phyloP scores from a whole-genome alignment of 495 filamentous ascomycete genomes.

The Aspergillus kassunensis region DNA sequence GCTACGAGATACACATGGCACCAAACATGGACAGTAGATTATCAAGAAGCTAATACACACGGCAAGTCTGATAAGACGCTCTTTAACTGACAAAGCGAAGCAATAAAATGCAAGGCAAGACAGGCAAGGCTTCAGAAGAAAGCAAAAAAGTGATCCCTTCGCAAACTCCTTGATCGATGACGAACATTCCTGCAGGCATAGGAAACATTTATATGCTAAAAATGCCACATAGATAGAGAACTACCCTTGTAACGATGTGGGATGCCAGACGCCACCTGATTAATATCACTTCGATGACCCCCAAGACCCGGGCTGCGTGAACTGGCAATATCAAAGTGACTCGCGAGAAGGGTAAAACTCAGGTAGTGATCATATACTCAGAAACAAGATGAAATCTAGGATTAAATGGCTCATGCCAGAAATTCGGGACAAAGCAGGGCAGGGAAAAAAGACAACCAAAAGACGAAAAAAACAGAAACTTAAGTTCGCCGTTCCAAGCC shows the following conservation, averaged over 20 bases:
- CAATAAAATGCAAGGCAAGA: conserved; percentile 6
- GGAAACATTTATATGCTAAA: conserved; percentile 21
- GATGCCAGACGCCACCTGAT: conserved; percentile 21
- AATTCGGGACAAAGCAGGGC: conserved; percentile 16
- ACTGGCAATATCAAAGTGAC: conserved; percentile 3
- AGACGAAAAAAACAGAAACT: conserved; percentile 24
- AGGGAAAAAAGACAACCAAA: conserved; percentile 10
- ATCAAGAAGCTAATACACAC: not conserved
- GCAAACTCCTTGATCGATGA: conserved; percentile 22
- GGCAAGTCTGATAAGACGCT: not conserved
- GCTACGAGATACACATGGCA: not conserved
- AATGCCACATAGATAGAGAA: conserved; percentile 17
- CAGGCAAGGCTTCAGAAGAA: conserved; percentile 6
- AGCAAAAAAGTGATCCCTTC: conserved; percentile 8
- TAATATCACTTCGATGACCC: conserved; percentile 10
- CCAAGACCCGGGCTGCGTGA: conserved; percentile 2
- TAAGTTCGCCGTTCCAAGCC: conserved; percentile 44
- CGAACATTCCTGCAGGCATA: conserved; percentile 12
- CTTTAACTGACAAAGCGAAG: conserved; percentile 8
- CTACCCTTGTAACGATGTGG: conserved; percentile 8
- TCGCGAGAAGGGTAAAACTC: conserved; percentile 3
- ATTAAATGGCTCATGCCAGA: conserved; percentile 40
- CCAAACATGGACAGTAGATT: not conserved
- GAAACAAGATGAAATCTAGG: conserved; percentile 27
- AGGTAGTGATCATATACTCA: conserved; percentile 23